Conservation (phyloP, 2,329 filamentous ascomycete species). For the Aureobasidium sp. region DNA sequence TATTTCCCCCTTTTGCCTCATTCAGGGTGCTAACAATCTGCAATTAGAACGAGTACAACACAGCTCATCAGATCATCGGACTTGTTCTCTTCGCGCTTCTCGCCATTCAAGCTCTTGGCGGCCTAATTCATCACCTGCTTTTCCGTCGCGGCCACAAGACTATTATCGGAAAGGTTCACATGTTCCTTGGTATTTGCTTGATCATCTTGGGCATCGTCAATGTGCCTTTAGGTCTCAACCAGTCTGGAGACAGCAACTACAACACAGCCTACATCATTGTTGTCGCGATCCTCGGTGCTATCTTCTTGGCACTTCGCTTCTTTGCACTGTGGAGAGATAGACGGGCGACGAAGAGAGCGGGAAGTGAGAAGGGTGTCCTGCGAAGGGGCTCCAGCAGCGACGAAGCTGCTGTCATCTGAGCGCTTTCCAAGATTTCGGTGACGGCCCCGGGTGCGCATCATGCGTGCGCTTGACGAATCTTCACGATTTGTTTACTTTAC, state of each 20-base stretch:
- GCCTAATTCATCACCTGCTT: constrained; percentile 33
- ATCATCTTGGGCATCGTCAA: constrained; percentile 50
- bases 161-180: constrained; percentile 47
- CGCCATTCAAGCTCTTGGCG: constrained; percentile 32
- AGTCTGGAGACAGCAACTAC: constrained; percentile 45
- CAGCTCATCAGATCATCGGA: constrained; percentile 43
- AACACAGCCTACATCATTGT: constrained; percentile 45
- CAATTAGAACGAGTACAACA: constrained; percentile 33
- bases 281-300: constrained; percentile 36
- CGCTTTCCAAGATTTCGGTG: too few relatives aligned
- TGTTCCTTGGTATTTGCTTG: constrained; percentile 51
- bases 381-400: neutral
- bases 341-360: neutral
- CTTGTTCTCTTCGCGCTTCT: constrained; percentile 32
- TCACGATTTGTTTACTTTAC: neutral
- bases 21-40: neutral
- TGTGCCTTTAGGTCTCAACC: constrained; percentile 52
- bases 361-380: constrained; percentile 1
- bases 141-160: constrained; percentile 34
- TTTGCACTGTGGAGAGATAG: neutral
- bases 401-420: neutral
- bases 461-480: neutral
- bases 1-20: too few relatives aligned
- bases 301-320: constrained; percentile 25
- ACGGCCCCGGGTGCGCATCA: neutral